Percentiles rank a stretch among this genome's conserved stretches.
Conservation (phyloP, 345 rosid species). For the Salix suchowensis region DNA sequence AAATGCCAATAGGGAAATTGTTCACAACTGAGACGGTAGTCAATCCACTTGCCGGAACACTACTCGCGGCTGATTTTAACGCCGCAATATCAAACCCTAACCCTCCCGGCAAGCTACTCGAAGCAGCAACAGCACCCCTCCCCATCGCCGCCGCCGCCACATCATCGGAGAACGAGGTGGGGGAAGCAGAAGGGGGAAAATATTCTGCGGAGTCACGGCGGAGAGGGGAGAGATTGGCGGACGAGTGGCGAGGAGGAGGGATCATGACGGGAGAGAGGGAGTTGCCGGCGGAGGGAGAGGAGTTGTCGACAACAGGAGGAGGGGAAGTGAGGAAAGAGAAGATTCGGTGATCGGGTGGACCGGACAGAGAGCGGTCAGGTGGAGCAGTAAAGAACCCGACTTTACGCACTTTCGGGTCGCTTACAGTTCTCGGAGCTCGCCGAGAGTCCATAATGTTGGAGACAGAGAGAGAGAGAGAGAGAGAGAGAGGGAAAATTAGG, state of each 20-base stretch:
- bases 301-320: slow-evolving; percentile 34
- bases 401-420: slow-evolving; percentile 82
- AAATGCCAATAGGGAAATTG: slow-evolving; percentile 52
- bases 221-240: slow-evolving; percentile 37
- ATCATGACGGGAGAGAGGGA: slow-evolving; percentile 83
- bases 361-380: slow-evolving; percentile 38
- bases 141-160: slow-evolving; percentile 33
- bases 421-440: slow-evolving; percentile 61
- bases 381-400: slow-evolving; percentile 75
- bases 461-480: neutral
- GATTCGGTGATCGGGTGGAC: slow-evolving; percentile 35
- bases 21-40: slow-evolving; percentile 66
- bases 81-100: slow-evolving; percentile 36
- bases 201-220: slow-evolving; percentile 13
- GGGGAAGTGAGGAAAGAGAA: slow-evolving; percentile 26
- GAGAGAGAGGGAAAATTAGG: neutral
- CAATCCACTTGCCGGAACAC: slow-evolving; percentile 63
- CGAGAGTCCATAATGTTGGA: slow-evolving; percentile 61
- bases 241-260: slow-evolving; percentile 74
- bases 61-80: slow-evolving; percentile 43
- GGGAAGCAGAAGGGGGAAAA: slow-evolving; percentile 23
- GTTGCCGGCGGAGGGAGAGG: slow-evolving; percentile 48
- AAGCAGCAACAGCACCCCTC: slow-evolving; percentile 18
- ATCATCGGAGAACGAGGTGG: slow-evolving; percentile 40
- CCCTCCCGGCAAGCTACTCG: slow-evolving; percentile 24